A percentile compares a stretch with the other conserved stretches of the same genome.
These are phyloP conservation scores for Striga asiatica DNA, from an alignment of 257 asterid genomes.

Conservation along the genomic window DNA sequence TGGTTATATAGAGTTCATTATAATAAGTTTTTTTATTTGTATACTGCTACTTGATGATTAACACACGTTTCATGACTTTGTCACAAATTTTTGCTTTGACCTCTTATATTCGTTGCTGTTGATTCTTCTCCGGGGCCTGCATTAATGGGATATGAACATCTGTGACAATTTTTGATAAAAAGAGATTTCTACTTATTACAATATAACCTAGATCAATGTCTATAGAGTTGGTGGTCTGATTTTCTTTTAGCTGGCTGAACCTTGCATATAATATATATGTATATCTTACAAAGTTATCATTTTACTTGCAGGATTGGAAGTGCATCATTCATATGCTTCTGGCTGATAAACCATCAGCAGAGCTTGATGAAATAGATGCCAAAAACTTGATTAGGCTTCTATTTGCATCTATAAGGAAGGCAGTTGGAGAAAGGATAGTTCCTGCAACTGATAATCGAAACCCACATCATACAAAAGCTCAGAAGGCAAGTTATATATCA, in stretches of 20 bases:
- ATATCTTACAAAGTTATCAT: slow-evolving; percentile 9
- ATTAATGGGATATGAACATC: slow-evolving; percentile 2
- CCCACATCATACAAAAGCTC: slow-evolving; percentile 11
- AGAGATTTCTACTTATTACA: not conserved
- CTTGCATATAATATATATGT: not conserved
- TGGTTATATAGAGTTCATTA: not conserved
- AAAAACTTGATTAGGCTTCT: slow-evolving; percentile 87
- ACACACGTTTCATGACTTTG: not conserved
- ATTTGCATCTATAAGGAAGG: slow-evolving; percentile 79
- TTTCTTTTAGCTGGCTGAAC: slow-evolving; percentile 16
- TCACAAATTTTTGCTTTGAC: not conserved
- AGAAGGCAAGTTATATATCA: not conserved
- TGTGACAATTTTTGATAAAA: slow-evolving; percentile 10
- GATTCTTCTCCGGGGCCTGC: not conserved
- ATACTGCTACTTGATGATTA: slow-evolving; percentile 4
- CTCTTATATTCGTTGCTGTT: slow-evolving; percentile 1
- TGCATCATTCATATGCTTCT: slow-evolving; percentile 77
- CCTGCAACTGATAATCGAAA: slow-evolving; percentile 29
- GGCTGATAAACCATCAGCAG: slow-evolving; percentile 61
- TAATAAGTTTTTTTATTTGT: not conserved
- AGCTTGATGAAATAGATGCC: slow-evolving; percentile 80
- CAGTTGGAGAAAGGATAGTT: slow-evolving; percentile 91
- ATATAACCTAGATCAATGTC: slow-evolving; percentile 2
- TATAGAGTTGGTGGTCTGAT: slow-evolving; percentile 6
- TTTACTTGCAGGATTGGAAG: slow-evolving; percentile 79